Percentiles rank a stretch among this genome's conserved stretches.
Conservation (phyloP, 2,329 filamentous ascomycete species). For the Periconia digitata region DNA sequence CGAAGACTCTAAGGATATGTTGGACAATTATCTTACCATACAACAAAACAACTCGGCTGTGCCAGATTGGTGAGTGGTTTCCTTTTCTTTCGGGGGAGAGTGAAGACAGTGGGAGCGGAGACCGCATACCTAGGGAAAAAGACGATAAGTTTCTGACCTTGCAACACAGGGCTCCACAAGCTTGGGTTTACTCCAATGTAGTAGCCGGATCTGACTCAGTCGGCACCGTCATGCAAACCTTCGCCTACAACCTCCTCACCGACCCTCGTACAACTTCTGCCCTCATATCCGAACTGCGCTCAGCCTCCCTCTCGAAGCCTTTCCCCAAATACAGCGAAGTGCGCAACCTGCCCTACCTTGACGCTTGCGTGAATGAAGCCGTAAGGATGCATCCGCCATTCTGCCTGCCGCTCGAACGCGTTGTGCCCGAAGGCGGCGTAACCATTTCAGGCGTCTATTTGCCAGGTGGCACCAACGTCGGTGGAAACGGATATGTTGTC, state of each 20-base stretch:
- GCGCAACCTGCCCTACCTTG: constrained; percentile 13
- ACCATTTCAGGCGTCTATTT: constrained; percentile 12
- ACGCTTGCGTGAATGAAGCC: constrained; percentile 21
- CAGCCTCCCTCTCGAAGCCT: constrained; percentile 19
- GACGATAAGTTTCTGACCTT: background rate
- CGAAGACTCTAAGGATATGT: no score
- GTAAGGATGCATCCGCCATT: constrained; percentile 17
- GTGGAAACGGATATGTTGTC: constrained; percentile 11
- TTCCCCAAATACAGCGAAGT: constrained; percentile 4
- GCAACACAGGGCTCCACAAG: constrained; percentile 34
- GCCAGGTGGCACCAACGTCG: constrained; percentile 7
- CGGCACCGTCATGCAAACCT: constrained; percentile 54
- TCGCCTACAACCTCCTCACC: constrained; percentile 52
- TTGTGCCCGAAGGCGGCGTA: constrained; percentile 14
- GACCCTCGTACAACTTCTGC: constrained; percentile 45
- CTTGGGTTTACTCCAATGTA: constrained; percentile 27
- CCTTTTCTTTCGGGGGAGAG: background rate
- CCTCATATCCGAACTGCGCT: constrained; percentile 50
- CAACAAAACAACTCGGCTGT: background rate
- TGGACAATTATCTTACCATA: no score
- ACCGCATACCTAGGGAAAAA: background rate
- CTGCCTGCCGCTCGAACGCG: constrained; percentile 11
- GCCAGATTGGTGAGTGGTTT: background rate
- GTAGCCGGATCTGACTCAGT: constrained; percentile 58
- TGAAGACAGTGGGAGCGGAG: background rate